phyloP scores from a whole-genome alignment of 805 yeast genomes.

The Saccharomyces eubayanus region DNA sequence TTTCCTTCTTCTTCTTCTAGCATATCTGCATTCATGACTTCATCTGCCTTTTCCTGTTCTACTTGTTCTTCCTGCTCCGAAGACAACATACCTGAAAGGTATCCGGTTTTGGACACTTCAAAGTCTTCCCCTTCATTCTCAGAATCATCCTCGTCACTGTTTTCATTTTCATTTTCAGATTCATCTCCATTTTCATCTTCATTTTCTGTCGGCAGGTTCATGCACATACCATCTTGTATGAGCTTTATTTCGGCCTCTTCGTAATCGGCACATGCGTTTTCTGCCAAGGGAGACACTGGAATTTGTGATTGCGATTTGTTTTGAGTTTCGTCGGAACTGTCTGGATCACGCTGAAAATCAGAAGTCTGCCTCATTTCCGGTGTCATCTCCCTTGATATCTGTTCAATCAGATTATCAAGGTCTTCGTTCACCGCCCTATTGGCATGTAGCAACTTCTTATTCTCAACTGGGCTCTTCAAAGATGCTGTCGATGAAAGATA shows the following conservation, averaged over 20 bases:
- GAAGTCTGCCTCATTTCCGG: conserved; percentile 8
- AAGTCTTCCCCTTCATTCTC: conserved; percentile 15
- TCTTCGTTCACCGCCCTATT: conserved; percentile 20
- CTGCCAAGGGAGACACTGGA: not conserved
- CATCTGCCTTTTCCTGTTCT: not conserved
- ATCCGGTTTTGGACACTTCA: conserved; percentile 18
- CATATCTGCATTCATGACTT: not conserved
- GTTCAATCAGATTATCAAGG: conserved; percentile 25
- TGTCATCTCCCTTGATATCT: conserved; percentile 29
- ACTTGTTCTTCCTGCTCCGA: not conserved
- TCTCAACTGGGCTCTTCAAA: not conserved
- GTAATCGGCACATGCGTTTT: not conserved
- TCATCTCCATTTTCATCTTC: not conserved
- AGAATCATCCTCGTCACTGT: conserved; percentile 6
- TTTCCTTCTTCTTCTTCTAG: not conserved
- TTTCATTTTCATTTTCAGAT: conserved; percentile 3
- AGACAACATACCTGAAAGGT: conserved; percentile 12
- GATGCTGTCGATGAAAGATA: not conserved
- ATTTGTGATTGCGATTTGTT: not conserved
- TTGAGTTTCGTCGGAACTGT: not conserved
- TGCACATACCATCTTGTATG: not conserved
- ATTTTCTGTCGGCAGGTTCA: not conserved
- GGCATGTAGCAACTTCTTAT: conserved; percentile 1
- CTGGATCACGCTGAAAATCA: not conserved
- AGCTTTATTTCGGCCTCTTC: not conserved